phyloP scores from a whole-genome alignment of 2,329 filamentous ascomycete genomes.

The Botrytis deweyae region DNA sequence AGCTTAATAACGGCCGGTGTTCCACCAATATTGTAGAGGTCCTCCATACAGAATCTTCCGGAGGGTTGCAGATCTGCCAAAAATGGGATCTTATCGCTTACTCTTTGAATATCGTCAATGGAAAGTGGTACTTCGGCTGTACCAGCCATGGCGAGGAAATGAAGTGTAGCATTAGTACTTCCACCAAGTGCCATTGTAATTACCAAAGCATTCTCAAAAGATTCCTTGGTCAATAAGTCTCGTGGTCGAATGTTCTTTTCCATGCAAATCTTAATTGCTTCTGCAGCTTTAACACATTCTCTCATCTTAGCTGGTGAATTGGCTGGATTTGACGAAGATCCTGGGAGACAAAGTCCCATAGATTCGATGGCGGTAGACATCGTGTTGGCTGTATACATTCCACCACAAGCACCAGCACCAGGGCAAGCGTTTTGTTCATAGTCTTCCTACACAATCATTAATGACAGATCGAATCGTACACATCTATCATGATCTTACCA shows the following conservation, averaged over 20 bases:
- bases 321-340: slow-evolving; percentile 68
- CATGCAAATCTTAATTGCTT: slow-evolving; percentile 67
- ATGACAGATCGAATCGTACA: background rate
- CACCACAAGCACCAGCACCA: slow-evolving; percentile 66
- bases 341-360: slow-evolving; percentile 67
- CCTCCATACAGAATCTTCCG: slow-evolving; percentile 83
- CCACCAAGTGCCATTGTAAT: slow-evolving; percentile 73
- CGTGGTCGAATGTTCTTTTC: slow-evolving; percentile 67
- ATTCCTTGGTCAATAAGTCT: slow-evolving; percentile 66
- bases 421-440: slow-evolving; percentile 68
- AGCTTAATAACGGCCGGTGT: slow-evolving; percentile 84
- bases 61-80: slow-evolving; percentile 72
- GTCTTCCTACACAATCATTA: slow-evolving; percentile 52
- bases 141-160: slow-evolving; percentile 70
- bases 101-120: slow-evolving; percentile 58
- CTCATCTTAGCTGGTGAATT: slow-evolving; percentile 68
- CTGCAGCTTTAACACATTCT: slow-evolving; percentile 66
- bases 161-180: slow-evolving; percentile 69
- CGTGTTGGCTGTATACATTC: slow-evolving; percentile 78
- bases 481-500: slow-evolving; percentile 42
- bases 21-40: slow-evolving; percentile 82
- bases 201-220: slow-evolving; percentile 70
- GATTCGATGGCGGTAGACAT: slow-evolving; percentile 73
- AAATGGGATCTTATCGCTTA: slow-evolving; percentile 69
- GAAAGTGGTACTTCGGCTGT: slow-evolving; percentile 58